These are phyloP conservation scores for Pestalotiopsis sp. DNA, from an alignment of 2,329 filamentous ascomycete genomes.

Conservation along the genomic window DNA sequence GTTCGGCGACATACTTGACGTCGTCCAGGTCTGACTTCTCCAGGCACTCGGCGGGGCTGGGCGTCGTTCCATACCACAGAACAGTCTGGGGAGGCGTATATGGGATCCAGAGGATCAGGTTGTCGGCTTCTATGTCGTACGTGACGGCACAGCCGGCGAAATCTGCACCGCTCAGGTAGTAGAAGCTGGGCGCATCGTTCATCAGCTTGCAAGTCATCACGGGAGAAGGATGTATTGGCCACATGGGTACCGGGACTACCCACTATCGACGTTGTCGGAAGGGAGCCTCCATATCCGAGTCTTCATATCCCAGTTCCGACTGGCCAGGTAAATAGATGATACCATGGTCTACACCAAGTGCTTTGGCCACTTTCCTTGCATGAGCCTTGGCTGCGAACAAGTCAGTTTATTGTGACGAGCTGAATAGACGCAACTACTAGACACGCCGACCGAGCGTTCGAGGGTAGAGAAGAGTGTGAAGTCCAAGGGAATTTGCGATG, in stretches of 20 bases:
- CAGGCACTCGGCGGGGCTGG: constrained; percentile 62
- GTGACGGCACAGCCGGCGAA: constrained; percentile 58
- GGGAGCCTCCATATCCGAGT: constrained; percentile 58
- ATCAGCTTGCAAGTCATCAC: constrained; percentile 12
- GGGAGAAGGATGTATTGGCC: neutral
- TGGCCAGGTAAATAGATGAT: constrained; percentile 60
- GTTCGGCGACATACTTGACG: constrained; percentile 58
- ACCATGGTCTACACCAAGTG: constrained; percentile 50
- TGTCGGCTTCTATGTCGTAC: constrained; percentile 60
- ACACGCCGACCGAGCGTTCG: neutral
- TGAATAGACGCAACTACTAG: neutral
- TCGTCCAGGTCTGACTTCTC: constrained; percentile 69
- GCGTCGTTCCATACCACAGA: constrained; percentile 66
- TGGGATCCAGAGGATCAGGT: constrained; percentile 73
- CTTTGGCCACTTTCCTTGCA: constrained; percentile 55
- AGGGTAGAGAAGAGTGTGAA: neutral
- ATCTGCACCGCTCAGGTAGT: constrained; percentile 57
- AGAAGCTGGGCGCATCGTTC: constrained; percentile 47
- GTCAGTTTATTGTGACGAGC: constrained; percentile 4
- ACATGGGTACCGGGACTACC: constrained; percentile 21
- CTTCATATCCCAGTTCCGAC: constrained; percentile 51
- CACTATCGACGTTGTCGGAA: constrained; percentile 64
- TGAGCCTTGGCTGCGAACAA: constrained; percentile 51
- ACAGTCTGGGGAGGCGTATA: constrained; percentile 62
- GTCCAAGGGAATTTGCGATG: no score